Evolutionary conservation across 176 grass and related monocot species (phyloP).

Genomic region (Lolium rigidum): DNA sequence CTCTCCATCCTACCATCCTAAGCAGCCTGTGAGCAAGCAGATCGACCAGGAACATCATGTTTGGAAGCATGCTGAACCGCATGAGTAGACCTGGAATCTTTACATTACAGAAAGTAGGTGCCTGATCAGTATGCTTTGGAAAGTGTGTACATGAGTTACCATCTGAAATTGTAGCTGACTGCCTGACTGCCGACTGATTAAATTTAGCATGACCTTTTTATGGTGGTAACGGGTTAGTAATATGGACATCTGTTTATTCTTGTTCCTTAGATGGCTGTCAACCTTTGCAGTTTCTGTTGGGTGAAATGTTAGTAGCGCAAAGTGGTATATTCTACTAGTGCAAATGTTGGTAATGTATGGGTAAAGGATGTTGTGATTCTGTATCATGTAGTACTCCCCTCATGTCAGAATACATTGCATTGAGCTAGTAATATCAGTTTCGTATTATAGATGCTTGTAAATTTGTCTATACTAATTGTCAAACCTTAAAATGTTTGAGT

Average conservation of each 20-base stretch:
- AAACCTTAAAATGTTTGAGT: neutral
- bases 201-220: neutral
- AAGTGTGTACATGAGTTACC: neutral
- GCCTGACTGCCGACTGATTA: neutral
- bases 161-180: constrained; percentile 17
- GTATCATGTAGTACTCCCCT: neutral
- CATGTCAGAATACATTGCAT: neutral
- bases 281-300: neutral
- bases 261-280: neutral
- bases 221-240: neutral
- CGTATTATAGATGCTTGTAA: neutral
- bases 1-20: neutral
- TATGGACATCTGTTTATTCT: neutral
- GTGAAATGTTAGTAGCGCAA: neutral
- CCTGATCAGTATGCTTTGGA: too few species aligned
- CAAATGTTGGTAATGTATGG: neutral
- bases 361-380: neutral
- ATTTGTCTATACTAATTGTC: neutral
- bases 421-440: neutral
- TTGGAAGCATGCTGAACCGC: neutral
- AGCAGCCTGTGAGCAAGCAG: neutral
- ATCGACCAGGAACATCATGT: neutral
- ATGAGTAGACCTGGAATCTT: too few species aligned
- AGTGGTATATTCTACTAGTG: neutral
- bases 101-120: too few species aligned